Evolutionary conservation across 495 filamentous ascomycete genomes (phyloP).

Genomic region (Xylaria grammica): DNA sequence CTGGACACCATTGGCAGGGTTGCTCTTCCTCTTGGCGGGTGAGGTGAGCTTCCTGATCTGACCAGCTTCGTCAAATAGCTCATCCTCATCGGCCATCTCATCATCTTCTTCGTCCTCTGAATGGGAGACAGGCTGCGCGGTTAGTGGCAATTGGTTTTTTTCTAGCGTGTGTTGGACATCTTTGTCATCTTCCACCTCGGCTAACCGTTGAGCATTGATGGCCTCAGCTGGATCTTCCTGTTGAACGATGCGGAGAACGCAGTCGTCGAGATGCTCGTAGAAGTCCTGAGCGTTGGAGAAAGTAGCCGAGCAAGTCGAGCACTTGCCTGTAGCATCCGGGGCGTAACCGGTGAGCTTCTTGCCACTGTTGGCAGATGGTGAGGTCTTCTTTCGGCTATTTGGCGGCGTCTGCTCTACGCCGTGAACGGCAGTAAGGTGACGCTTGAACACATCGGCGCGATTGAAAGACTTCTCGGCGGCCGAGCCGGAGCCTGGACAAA

Average conservation of each 20-base stretch:
- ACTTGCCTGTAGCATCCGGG: constrained; percentile 85
- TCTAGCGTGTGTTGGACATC: constrained; percentile 84
- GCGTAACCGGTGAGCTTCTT: constrained; percentile 69
- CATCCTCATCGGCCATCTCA: constrained; percentile 63
- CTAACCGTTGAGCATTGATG: constrained; percentile 87
- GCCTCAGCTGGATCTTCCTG: constrained; percentile 95
- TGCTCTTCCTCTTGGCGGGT: constrained; percentile 42
- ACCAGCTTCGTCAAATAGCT: constrained; percentile 43
- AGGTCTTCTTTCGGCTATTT: constrained; percentile 82
- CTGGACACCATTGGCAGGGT: constrained; percentile 55
- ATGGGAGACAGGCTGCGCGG: constrained; percentile 58
- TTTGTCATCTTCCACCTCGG: constrained; percentile 81
- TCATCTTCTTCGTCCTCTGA: constrained; percentile 69
- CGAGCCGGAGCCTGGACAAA: constrained; percentile 92
- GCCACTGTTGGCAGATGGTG: constrained; percentile 39
- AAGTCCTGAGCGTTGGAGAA: constrained; percentile 97
- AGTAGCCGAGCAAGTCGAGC: constrained; percentile 89
- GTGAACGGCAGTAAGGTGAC: constrained; percentile 92
- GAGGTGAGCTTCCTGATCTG: constrained; percentile 34
- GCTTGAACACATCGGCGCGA: constrained; percentile 97
- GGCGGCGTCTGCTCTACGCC: constrained; percentile 94
- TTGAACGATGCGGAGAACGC: constrained; percentile 95
- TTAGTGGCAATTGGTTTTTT: constrained; percentile 73
- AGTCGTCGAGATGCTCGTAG: constrained; percentile 99
- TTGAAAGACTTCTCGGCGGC: constrained; percentile 98